phyloP scores from a whole-genome alignment of 306 rosid species.

The Dicorynia guianensis region DNA sequence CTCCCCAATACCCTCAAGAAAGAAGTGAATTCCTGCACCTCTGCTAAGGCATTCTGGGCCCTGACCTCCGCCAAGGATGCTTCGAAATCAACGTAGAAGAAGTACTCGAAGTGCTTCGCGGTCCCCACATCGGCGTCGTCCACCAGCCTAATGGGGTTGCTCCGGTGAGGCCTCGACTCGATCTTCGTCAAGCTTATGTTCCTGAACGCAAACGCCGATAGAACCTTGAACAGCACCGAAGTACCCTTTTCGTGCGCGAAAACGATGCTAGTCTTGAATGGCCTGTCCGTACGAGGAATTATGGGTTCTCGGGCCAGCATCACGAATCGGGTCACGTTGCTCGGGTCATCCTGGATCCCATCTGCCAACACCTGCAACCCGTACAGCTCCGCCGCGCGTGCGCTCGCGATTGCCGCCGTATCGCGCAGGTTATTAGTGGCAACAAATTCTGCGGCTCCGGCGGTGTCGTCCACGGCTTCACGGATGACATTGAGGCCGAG shows the following conservation, averaged over 20 bases:
- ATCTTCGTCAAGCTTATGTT: conserved; percentile 94
- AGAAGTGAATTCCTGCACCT: conserved; percentile 96
- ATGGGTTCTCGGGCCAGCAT: conserved; percentile 96
- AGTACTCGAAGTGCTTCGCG: conserved; percentile 91
- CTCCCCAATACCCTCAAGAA: conserved; percentile 93
- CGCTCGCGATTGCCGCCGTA: conserved; percentile 87
- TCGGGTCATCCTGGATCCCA: conserved; percentile 92
- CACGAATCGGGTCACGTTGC: conserved; percentile 91
- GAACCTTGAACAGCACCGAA: conserved; percentile 88
- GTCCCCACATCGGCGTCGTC: conserved; percentile 92
- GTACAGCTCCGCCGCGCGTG: conserved; percentile 89
- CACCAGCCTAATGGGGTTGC: conserved; percentile 86
- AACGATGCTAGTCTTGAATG: conserved; percentile 92
- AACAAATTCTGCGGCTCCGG: conserved; percentile 87
- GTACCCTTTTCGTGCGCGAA: conserved; percentile 96
- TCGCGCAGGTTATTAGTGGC: conserved; percentile 74
- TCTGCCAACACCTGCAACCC: conserved; percentile 76
- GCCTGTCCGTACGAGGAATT: conserved; percentile 86
- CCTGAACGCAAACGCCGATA: conserved; percentile 90
- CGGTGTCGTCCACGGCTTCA: conserved; percentile 95
- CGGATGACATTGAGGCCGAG: conserved; percentile 88
- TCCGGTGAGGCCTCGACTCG: conserved; percentile 90
- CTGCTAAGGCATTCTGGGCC: conserved; percentile 93
- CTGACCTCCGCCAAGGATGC: conserved; percentile 95
- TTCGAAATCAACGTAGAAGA: conserved; percentile 93